These are phyloP conservation scores for Garcia nutans DNA, from an alignment of 345 rosid species.

Conservation along the genomic window DNA sequence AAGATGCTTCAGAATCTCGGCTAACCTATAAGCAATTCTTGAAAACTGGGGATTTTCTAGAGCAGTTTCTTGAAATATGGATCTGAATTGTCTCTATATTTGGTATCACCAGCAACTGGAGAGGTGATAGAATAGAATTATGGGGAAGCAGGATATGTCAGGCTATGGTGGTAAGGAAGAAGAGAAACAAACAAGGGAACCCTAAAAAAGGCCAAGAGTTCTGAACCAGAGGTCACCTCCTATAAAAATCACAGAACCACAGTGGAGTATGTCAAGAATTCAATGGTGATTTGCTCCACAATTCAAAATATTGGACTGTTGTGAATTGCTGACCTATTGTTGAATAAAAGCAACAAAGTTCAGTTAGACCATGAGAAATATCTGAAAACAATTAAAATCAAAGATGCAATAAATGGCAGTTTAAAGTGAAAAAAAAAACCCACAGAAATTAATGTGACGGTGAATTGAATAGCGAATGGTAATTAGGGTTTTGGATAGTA, in stretches of 20 bases:
- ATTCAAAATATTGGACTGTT: constrained; percentile 47
- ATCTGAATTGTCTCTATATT: constrained; percentile 29
- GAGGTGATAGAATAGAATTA: constrained; percentile 22
- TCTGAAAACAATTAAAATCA: constrained; percentile 41
- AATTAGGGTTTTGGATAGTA: constrained; percentile 45
- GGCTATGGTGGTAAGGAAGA: constrained; percentile 26
- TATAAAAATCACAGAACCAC: constrained; percentile 36
- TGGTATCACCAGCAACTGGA: constrained; percentile 20
- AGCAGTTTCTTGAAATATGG: constrained; percentile 22
- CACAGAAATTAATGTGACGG: constrained; percentile 22
- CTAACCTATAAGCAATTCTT: constrained; percentile 24
- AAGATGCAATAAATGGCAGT: constrained; percentile 39
- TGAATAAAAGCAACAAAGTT: constrained; percentile 38
- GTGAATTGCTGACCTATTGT: constrained; percentile 47
- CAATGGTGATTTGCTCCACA: constrained; percentile 47
- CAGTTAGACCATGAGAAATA: constrained; percentile 54
- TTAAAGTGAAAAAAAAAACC: constrained; percentile 24
- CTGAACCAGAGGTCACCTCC: constrained; percentile 42
- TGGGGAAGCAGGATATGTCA: constrained; percentile 27
- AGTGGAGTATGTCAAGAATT: constrained; percentile 40
- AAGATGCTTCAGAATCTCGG: constrained; percentile 18
- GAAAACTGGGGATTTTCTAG: constrained; percentile 17
- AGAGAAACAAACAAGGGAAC: constrained; percentile 18
- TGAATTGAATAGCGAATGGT: constrained; percentile 31
- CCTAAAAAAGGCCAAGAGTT: constrained; percentile 35